Evolutionary conservation across 257 asterid species (phyloP), one percentile per base, ranked within the genome.

Genomic region (Agastache rugosa): DNA sequence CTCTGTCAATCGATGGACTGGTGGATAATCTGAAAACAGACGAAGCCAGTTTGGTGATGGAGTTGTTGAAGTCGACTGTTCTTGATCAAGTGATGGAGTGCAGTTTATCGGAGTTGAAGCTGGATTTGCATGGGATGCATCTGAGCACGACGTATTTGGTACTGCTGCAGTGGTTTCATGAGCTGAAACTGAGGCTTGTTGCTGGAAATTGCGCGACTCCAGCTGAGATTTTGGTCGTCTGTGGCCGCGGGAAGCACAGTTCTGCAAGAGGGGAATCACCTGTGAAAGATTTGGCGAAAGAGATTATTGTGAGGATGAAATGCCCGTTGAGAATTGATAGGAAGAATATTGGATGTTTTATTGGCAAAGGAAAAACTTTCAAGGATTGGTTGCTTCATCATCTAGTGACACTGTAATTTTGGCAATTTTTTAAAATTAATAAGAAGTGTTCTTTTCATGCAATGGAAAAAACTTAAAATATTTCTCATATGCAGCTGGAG

Each of bases 71-170:
- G 60, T 81, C 89, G 8, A 64, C 77, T 0, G 82, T 89, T 75
- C 37, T 88, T 65, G 88, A 87, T 71, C 81, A 83, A 76, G 85
- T 74, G 25, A 83, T 84, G 87, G 88, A 80, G 77, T 86, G 93
- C 88, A 78, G 75, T 15, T 74, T 86, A 22, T 78, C 80, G 4
- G 92, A 82, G 81, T 45, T 89, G 92, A 92, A 87, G 87, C 75
- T 92, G 86, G 97, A 94, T 83, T 77, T 92, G 89, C 99, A 94
- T 12, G 97, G 97, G 45, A 86, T 91, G 97, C 99, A 94, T 84
- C 72, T 85, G 81, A 80, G 85, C 41, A 65, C 87, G 22, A 86
- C 96, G 3, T 94, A 86, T 83, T 58, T 94, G 89, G 74, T 92
- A 12, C 77, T 94, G 85, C 86, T 94, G 62, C 96, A 83, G 56